Conservation (phyloP, 495 filamentous ascomycete genomes). For the Penicillium bialowiezense region DNA sequence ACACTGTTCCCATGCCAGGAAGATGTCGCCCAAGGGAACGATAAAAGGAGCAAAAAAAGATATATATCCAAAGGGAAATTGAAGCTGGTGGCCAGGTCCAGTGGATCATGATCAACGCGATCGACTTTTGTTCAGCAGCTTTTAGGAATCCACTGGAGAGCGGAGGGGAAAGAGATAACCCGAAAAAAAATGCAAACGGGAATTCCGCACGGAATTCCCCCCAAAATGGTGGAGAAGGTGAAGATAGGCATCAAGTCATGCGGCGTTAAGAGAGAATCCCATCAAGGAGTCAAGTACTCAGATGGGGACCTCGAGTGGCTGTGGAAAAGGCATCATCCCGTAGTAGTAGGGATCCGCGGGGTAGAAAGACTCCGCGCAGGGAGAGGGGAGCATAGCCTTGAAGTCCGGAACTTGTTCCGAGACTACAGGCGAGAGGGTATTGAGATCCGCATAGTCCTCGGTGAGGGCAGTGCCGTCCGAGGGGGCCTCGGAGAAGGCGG, state of each 20-base stretch:
- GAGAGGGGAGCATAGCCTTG: slow-evolving; percentile 33
- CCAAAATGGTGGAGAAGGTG: background rate
- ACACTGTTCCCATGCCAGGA: slow-evolving; percentile 5
- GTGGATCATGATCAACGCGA: slow-evolving; percentile 9
- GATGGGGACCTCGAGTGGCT: slow-evolving; percentile 9
- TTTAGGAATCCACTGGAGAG: background rate
- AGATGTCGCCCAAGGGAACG: background rate
- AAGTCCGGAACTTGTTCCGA: slow-evolving; percentile 30
- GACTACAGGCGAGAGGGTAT: slow-evolving; percentile 39
- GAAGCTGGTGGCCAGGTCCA: slow-evolving; percentile 16
- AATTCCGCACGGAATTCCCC: background rate
- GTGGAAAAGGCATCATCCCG: slow-evolving; percentile 22
- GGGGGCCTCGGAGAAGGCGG: slow-evolving; percentile 38
- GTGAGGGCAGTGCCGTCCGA: slow-evolving; percentile 44
- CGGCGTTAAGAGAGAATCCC: slow-evolving; percentile 16
- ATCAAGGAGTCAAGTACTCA: background rate
- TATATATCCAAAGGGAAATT: slow-evolving; percentile 15
- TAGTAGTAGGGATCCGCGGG: slow-evolving; percentile 23
- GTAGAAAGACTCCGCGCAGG: slow-evolving; percentile 26
- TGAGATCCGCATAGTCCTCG: slow-evolving; percentile 41
- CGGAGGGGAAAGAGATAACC: background rate
- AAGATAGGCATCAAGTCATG: slow-evolving; percentile 8
- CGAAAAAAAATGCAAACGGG: slow-evolving; percentile 1
- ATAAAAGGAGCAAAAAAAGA: too few species aligned
- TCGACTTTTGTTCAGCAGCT: slow-evolving; percentile 11